Evolutionary conservation across 192 early-diverging fungal species (phyloP).

Genomic region (Coemansia sp.): DNA sequence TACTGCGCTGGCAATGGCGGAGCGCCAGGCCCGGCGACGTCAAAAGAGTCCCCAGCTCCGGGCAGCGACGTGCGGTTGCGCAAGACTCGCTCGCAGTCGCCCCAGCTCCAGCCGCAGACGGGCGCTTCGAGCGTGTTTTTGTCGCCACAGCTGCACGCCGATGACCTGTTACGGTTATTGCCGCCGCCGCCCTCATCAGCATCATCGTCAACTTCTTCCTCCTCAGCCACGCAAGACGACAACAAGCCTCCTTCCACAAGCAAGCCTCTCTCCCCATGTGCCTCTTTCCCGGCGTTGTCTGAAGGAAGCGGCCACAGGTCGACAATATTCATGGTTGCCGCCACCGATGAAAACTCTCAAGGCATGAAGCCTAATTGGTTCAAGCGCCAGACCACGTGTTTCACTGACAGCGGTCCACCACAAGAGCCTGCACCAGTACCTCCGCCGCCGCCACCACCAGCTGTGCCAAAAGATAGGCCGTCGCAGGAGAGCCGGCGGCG

Average conservation of each 20-base stretch:
- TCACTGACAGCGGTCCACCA: constrained; percentile 6
- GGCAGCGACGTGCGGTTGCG: constrained; percentile 12
- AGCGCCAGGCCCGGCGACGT: not conserved
- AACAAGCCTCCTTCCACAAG: constrained; percentile 13
- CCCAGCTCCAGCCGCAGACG: constrained; percentile 3
- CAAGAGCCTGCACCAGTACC: not conserved
- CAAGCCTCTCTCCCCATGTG: not conserved
- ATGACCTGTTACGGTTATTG: constrained; percentile 11
- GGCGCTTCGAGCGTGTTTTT: not conserved
- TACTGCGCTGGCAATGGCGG: constrained; percentile 2
- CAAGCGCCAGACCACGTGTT: constrained; percentile 35
- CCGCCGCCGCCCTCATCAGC: not conserved
- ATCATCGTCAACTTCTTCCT: not conserved
- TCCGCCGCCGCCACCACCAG: not conserved
- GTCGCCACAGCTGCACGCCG: constrained; percentile 27
- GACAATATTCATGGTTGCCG: constrained; percentile 40
- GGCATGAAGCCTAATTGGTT: constrained; percentile 38
- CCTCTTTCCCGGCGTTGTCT: not conserved
- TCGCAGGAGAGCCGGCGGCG: constrained; percentile 5
- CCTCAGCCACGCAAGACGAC: not conserved
- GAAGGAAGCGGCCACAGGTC: constrained; percentile 24
- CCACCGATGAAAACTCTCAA: constrained; percentile 38
- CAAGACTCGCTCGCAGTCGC: constrained; percentile 27
- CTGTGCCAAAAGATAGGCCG: not conserved
- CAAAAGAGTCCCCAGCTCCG: not conserved